A percentile compares a stretch with the other conserved stretches of the same genome.
Conservation (phyloP, 1,284 basidiomycete species). For the Ganoderma boninense region DNA sequence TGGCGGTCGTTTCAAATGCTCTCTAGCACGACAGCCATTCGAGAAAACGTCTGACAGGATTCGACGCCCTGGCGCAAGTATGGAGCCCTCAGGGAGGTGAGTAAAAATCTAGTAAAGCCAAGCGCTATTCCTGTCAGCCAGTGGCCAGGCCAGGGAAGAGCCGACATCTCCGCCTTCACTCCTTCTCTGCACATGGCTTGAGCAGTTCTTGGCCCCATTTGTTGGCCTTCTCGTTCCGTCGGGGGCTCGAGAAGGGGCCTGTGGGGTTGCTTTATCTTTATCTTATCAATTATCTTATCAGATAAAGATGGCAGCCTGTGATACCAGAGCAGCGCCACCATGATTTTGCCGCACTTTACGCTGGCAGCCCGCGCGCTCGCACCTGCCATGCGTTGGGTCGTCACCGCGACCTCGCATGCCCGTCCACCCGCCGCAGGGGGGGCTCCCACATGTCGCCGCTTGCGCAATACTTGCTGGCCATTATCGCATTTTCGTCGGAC, state of each 20-base stretch:
- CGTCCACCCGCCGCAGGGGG: neutral
- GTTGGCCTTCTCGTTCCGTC: neutral
- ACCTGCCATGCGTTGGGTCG: conserved; percentile 5
- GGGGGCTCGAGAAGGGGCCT: neutral
- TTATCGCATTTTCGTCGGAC: conserved; percentile 16
- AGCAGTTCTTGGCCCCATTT: neutral
- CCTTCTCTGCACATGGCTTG: neutral
- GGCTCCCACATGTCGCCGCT: neutral
- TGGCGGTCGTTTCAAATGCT: neutral
- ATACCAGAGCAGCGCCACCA: conserved; percentile 14
- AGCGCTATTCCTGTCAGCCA: neutral
- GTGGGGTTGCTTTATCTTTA: neutral
- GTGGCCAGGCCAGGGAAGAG: neutral
- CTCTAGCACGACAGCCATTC: neutral
- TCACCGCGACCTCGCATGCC: neutral
- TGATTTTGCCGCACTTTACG: conserved; percentile 7
- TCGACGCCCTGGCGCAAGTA: neutral
- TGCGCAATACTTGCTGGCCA: conserved; percentile 12
- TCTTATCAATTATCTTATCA: conserved; percentile 10
- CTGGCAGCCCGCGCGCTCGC: neutral
- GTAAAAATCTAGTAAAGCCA: neutral
- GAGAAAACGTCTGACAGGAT: neutral
- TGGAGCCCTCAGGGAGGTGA: neutral
- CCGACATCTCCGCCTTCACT: neutral
- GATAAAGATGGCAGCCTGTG: neutral